Evolutionary conservation across 305 asterid genomes (phyloP), one percentile per base, ranked within the genome.

Genomic region (Caryopteris hybrid): DNA sequence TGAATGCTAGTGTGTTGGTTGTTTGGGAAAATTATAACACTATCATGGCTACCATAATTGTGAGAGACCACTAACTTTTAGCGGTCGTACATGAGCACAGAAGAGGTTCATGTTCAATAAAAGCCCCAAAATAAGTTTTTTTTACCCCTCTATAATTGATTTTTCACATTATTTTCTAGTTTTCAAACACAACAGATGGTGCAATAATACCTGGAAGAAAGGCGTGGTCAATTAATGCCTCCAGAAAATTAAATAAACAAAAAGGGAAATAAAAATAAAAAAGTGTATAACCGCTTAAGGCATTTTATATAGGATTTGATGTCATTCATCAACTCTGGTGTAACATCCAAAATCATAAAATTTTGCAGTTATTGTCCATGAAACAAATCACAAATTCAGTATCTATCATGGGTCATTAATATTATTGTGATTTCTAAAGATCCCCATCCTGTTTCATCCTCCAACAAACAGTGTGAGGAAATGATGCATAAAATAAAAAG

Each of bases 361-460:
- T 66, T 68, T 25, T 21, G 66, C 33, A 36, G 42, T 31, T 51
- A 70, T 61, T 46, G 23, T n/a, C 14, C 9, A 61, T 51, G 57
- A 62, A 41, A 52, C 70, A 62, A 39, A 48, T 53, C 57, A 31
- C 8, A n/a, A 53, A 21, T 22, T 39, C 33, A 69, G 61, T 63
- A 42, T 41, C 25, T 11, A 10, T 66, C 53, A 66, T 22, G 63
- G 63, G 25, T 48, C 27, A 41, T 16, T 12, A 52, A 8, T 6
- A 54, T 21, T 9, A 25, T 39, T 38, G 63, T 34, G 54, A 45
- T 48, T 50, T 60, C 16, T 11, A 54, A 23, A 21, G 3, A 31
- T 53, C 52, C 51, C 20, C 39, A 27, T 46, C 41, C 64, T 61
- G 45, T 20, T 39, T 42, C 55, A 34, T 47, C 23, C 55, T 57